phyloP scores from a whole-genome alignment of 768 basidiomycete species.

The Mycena capillaripes region DNA sequence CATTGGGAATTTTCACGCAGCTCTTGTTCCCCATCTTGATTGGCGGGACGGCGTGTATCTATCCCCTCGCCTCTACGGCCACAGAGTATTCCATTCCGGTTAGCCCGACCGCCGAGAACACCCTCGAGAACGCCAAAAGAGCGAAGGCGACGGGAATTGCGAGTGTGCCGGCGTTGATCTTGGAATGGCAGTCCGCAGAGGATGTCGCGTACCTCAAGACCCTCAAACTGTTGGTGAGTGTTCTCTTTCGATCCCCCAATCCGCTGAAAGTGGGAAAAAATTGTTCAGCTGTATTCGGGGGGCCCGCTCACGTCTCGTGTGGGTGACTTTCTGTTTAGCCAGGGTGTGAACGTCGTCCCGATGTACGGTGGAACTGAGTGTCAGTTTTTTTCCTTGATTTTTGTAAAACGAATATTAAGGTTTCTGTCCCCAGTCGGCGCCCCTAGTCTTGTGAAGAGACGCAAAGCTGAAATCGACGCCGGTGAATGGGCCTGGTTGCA shows the following conservation, averaged over 20 bases:
- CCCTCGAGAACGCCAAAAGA: constrained; percentile 49
- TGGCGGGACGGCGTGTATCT: constrained; percentile 44
- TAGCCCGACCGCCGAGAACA: constrained; percentile 54
- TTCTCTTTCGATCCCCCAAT: no score
- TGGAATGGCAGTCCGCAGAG: constrained; percentile 51
- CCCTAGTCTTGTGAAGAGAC: constrained; percentile 32
- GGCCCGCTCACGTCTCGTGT: constrained; percentile 52
- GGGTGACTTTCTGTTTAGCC: constrained; percentile 49
- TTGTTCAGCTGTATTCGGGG: constrained; percentile 47
- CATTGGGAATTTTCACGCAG: constrained; percentile 47
- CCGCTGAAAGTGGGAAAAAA: no score
- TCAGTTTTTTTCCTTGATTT: background rate
- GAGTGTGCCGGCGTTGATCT: constrained; percentile 55
- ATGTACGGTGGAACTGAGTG: constrained; percentile 57
- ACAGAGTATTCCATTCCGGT: constrained; percentile 45
- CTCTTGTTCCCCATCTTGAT: constrained; percentile 46
- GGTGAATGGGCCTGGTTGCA: constrained; percentile 49
- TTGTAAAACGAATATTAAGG: constrained; percentile 50
- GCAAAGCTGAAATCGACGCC: constrained; percentile 35
- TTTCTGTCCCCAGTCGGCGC: constrained; percentile 43
- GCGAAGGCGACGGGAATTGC: constrained; percentile 47
- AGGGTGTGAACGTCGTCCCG: constrained; percentile 49
- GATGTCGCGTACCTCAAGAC: constrained; percentile 44
- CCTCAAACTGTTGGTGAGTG: constrained; percentile 43
- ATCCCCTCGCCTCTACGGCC: constrained; percentile 47